A percentile compares a stretch with the other conserved stretches of the same genome.
Conservation (phyloP, 2,329 filamentous ascomycete genomes). For the Pseudogymnoascus sp. region DNA sequence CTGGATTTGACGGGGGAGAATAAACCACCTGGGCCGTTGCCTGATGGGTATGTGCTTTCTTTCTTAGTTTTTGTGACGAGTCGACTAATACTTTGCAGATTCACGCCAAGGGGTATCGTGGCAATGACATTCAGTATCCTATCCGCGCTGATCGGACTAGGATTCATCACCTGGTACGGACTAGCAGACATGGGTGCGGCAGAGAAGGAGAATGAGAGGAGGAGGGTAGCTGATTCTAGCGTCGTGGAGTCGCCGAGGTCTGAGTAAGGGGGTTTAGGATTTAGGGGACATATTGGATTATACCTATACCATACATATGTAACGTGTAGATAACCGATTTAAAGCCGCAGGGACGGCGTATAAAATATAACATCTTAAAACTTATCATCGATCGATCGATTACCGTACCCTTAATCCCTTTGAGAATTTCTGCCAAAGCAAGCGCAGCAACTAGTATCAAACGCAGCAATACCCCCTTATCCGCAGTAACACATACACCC, state of each 20-base stretch:
- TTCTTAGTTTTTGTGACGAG: neutral
- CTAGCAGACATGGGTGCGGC: constrained; percentile 27
- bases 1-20: constrained; percentile 58
- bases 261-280: neutral
- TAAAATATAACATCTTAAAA: neutral
- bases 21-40: constrained; percentile 45
- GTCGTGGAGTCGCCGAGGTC: neutral
- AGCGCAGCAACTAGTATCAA: neutral
- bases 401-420: neutral
- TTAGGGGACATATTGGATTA: neutral
- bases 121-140: neutral
- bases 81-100: constrained; percentile 13
- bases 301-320: neutral
- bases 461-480: neutral
- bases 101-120: constrained; percentile 6
- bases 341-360: neutral
- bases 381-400: neutral
- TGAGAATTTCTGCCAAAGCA: neutral
- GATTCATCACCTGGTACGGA: constrained; percentile 19
- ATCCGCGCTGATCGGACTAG: neutral
- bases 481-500: neutral
- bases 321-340: neutral
- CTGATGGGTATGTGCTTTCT: constrained; percentile 42
- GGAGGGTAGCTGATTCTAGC: constrained; percentile 13
- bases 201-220: constrained; percentile 18